These are phyloP conservation scores for Fusarium paranaense DNA, from an alignment of 2,329 filamentous ascomycete species.

Conservation along the genomic window DNA sequence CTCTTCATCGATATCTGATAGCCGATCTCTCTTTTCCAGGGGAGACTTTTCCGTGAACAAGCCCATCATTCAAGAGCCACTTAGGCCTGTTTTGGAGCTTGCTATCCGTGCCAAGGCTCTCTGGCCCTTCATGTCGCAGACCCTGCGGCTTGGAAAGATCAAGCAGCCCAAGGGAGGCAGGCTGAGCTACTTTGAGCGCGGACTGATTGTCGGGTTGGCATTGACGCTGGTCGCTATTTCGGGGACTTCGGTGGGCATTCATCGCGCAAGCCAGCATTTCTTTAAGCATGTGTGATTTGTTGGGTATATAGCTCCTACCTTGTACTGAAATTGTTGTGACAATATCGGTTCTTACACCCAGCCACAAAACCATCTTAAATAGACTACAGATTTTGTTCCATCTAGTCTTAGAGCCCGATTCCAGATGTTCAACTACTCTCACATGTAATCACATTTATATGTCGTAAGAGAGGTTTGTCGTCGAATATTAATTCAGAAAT, in stretches of 20 bases:
- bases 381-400: background rate
- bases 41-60: background rate
- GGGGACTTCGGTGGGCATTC: background rate
- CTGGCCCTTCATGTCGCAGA: background rate
- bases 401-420: background rate
- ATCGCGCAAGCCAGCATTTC: background rate
- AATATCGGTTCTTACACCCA: background rate
- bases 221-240: background rate
- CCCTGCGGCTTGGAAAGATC: background rate
- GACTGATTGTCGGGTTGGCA: background rate
- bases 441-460: background rate
- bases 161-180: background rate
- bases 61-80: background rate
- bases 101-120: background rate
- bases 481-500: background rate
- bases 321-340: background rate
- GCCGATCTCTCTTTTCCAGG: background rate
- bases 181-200: background rate
- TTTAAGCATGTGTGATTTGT: background rate
- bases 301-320: background rate
- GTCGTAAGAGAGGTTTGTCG: background rate
- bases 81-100: background rate
- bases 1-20: background rate
- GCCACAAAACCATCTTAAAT: background rate
- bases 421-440: background rate